phyloP scores from a whole-genome alignment of 352 stramenopile genomes.

The Pythium sukuiense region DNA sequence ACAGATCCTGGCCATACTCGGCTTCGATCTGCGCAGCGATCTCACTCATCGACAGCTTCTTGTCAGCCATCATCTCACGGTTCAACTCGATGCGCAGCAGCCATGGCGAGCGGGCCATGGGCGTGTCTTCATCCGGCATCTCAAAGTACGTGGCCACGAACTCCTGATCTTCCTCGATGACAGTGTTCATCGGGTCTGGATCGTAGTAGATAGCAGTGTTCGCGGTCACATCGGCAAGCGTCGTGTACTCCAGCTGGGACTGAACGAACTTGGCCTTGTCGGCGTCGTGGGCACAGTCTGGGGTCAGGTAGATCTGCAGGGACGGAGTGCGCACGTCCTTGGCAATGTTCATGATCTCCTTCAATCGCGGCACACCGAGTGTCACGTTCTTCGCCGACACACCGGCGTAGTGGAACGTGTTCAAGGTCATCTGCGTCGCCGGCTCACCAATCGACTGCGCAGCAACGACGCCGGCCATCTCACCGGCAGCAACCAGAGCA shows the following conservation, averaged over 20 bases:
- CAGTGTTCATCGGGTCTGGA: constrained; percentile 95
- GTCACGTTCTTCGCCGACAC: constrained; percentile 99
- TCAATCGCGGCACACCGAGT: constrained; percentile 97
- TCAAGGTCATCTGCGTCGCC: constrained; percentile 99
- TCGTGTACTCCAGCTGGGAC: constrained; percentile 97
- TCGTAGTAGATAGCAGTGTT: constrained; percentile 99
- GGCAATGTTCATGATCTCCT: constrained; percentile 99
- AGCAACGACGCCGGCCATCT: constrained; percentile 98
- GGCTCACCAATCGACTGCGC: constrained; percentile 99
- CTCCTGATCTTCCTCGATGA: constrained; percentile 96
- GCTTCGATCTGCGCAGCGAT: constrained; percentile 95
- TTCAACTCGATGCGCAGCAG: constrained; percentile 98
- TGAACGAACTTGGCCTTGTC: constrained; percentile 91
- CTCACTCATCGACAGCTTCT: constrained; percentile 97
- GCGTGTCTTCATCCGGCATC: constrained; percentile 96
- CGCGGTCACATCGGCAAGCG: constrained; percentile 94
- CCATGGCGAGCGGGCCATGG: constrained; percentile 95
- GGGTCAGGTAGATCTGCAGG: constrained; percentile 94
- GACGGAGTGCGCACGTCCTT: constrained; percentile 98
- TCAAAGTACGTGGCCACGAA: constrained; percentile 98
- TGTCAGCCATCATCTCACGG: constrained; percentile 96
- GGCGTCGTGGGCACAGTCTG: constrained; percentile 85
- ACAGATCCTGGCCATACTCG: constrained; percentile 95
- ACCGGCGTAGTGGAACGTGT: constrained; percentile 99
- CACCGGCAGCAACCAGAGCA: constrained; percentile 94